Evolutionary conservation across 2,329 filamentous ascomycete genomes (phyloP), one percentile per base, ranked within the genome.

Genomic region (Epichloe sp.): DNA sequence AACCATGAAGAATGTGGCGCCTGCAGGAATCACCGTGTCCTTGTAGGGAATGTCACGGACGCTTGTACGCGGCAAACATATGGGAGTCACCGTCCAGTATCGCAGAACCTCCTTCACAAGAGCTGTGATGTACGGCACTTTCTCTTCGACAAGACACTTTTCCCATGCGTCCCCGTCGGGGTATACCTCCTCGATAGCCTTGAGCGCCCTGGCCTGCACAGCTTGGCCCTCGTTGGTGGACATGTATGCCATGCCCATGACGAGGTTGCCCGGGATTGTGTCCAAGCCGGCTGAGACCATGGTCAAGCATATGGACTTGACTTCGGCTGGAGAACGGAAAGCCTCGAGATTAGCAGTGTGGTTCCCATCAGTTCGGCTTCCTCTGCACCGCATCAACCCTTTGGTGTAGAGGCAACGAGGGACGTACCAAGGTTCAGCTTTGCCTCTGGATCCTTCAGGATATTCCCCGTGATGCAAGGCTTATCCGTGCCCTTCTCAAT

Each of bases 261-360:
- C 83, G 10, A 91, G 68, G 55, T 89, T 90, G 11, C 82, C 85
- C 0, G 87, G 85, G 1, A 93, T 83, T 0, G 87, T 93, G 62
- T 93, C 87, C 15, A 91, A 77, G 17, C 87, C 87, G 0, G 85
- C 87, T 1, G 83, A 86, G 0, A 91, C 83, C 79, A 91, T 89
- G 23, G 85, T 88, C 23, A 93, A 68, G 62, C 86, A 88, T 57
- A 93, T 88, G 3, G 84, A 86, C 65, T 85, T 88, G 47, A 90
- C 75, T 64, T 90, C 87, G 12, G 79, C 83, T 85, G 50, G 5
- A 23, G 26, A 37, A 5, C 1, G 15, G n/a, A 36, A 5, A 10
- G 15, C 4, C 7, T 17, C 41, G 21, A 12, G 14, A 26, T 43
- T 19, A 48, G 47, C 26, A n/a, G 17, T 21, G 5, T 14, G 26